These are phyloP conservation scores for Geotrichum citri-aurantii DNA, from an alignment of 1,139 yeast species.

Conservation along the genomic window DNA sequence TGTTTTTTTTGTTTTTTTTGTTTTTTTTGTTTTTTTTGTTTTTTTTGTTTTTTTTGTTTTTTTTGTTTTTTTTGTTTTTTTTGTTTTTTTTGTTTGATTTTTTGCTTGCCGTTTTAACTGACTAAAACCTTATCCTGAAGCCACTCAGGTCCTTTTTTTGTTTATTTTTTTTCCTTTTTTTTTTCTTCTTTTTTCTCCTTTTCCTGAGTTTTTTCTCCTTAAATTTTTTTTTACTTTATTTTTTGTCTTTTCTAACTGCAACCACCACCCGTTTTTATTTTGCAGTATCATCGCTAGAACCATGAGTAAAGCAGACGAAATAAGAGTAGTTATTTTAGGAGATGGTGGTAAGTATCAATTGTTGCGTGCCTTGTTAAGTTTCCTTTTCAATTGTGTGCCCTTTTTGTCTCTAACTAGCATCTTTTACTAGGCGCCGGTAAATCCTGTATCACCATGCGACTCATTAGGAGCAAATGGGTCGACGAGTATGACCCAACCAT, in stretches of 20 bases:
- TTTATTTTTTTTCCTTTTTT: not conserved
- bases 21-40: not conserved
- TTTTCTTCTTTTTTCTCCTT: not conserved
- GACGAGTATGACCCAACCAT: conserved; percentile 34
- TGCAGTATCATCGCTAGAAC: not conserved
- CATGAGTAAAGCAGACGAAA: conserved; percentile 12
- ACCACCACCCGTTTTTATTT: not conserved
- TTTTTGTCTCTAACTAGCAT: not conserved
- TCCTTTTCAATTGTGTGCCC: too few species aligned
- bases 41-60: not conserved
- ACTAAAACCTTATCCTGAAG: not conserved
- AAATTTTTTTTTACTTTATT: not conserved
- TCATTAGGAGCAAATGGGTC: conserved; percentile 35
- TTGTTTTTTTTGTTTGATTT: not conserved
- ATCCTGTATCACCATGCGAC: conserved; percentile 35
- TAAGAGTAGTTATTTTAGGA: conserved; percentile 30
- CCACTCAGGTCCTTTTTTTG: conserved; percentile 2
- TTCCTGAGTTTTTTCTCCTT: not conserved
- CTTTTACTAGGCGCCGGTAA: conserved; percentile 30
- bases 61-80: not conserved
- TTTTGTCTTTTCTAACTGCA: not conserved
- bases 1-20: not conserved
- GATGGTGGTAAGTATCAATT: conserved; percentile 31
- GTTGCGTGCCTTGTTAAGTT: not conserved
- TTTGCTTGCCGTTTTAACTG: not conserved